Percentiles rank a stretch among this genome's conserved stretches.
phyloP scores from a whole-genome alignment of 371 early-diverging fungal species.

The Nosema muscidifuracis region DNA sequence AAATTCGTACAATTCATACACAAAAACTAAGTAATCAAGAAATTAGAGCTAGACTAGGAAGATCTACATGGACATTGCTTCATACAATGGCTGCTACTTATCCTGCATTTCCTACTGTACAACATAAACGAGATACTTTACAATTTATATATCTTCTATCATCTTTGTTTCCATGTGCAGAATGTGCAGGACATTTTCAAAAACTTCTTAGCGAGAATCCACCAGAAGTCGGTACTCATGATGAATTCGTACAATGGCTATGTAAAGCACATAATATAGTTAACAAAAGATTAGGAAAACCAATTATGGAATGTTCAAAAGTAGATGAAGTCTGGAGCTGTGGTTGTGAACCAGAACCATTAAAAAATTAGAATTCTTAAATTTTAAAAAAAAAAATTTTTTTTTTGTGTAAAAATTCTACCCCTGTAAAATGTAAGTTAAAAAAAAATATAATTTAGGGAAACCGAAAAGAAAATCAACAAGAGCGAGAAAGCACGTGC shows the following conservation, averaged over 20 bases:
- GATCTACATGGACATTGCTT: conserved; percentile 87
- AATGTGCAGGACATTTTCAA: conserved; percentile 68
- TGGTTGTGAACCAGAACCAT: conserved; percentile 50
- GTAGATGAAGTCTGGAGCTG: conserved; percentile 82
- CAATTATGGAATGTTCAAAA: conserved; percentile 79
- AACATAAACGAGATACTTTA: conserved; percentile 71
- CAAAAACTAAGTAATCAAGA: conserved; percentile 59
- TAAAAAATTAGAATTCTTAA: not conserved
- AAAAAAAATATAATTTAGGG: conserved; percentile 39
- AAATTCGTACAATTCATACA: not conserved
- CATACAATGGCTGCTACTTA: conserved; percentile 95
- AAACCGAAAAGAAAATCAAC: conserved; percentile 42
- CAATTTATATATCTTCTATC: conserved; percentile 75
- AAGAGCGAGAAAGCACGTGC: conserved; percentile 66
- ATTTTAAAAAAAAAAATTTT: no score
- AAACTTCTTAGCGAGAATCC: conserved; percentile 70
- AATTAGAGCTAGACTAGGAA: conserved; percentile 75
- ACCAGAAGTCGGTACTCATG: conserved; percentile 71
- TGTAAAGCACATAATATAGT: conserved; percentile 91
- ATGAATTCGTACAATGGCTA: conserved; percentile 73
- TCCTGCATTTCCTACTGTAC: conserved; percentile 72
- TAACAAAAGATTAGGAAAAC: conserved; percentile 79
- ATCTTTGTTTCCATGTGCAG: conserved; percentile 82
- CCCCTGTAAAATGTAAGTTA: conserved; percentile 42
- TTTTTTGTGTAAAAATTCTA: not conserved